Evolutionary conservation across 1,139 yeast genomes (phyloP).

Genomic region (Schwanniomyces etchellsii): DNA sequence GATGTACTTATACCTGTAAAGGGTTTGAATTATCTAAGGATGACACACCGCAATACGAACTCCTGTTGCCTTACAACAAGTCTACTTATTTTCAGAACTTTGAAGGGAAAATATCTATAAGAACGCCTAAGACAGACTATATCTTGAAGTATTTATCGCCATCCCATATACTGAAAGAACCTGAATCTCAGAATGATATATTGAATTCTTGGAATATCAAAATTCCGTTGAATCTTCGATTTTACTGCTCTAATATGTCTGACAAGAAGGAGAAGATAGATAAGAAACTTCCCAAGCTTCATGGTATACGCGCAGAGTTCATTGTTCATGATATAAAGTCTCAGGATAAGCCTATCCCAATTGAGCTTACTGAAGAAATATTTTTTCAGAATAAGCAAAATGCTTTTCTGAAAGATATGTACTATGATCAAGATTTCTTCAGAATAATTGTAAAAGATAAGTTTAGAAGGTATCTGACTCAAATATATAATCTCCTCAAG

Average conservation of each 20-base stretch:
- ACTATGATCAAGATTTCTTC: constrained; percentile 21
- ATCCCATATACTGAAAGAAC: constrained; percentile 12
- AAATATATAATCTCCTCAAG: constrained; percentile 16
- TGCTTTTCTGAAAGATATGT: constrained; percentile 8
- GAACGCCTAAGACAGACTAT: constrained; percentile 24
- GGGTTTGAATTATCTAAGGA: neutral
- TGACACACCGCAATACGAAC: neutral
- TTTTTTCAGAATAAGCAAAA: constrained; percentile 20
- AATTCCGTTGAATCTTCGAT: constrained; percentile 23
- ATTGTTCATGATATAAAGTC: constrained; percentile 30
- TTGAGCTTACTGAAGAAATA: constrained; percentile 38
- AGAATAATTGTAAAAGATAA: constrained; percentile 17
- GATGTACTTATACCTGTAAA: neutral
- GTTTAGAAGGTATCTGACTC: constrained; percentile 14
- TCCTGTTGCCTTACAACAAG: neutral
- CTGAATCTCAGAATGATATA: constrained; percentile 4
- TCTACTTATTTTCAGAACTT: neutral
- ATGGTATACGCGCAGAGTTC: constrained; percentile 24
- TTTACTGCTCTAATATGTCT: constrained; percentile 5
- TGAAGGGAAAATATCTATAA: neutral
- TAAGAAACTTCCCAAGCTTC: constrained; percentile 24
- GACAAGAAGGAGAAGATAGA: constrained; percentile 1
- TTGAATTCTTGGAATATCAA: constrained; percentile 22
- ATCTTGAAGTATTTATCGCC: constrained; percentile 30
- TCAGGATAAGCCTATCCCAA: constrained; percentile 26